A percentile compares a stretch with the other conserved stretches of the same genome.
Evolutionary conservation across 768 basidiomycete genomes (phyloP).

Genomic region (Leccinellum luteum): DNA sequence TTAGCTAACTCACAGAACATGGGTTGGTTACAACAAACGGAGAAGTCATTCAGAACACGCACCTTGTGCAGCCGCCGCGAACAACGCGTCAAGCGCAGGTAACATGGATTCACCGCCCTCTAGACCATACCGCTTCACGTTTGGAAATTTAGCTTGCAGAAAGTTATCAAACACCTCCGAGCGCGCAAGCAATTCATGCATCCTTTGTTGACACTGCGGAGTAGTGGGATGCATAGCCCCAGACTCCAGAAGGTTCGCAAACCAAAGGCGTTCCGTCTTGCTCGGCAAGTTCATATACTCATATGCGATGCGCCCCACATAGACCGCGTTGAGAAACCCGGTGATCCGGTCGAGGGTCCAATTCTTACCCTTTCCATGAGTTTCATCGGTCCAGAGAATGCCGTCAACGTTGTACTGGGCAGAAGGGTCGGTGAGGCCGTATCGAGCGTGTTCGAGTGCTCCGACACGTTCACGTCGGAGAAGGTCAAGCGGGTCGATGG

Average conservation of each 20-base stretch:
- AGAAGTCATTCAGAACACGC: slow-evolving; percentile 1
- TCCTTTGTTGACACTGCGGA: slow-evolving; percentile 48
- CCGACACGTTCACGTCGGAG: slow-evolving; percentile 79
- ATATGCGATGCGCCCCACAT: slow-evolving; percentile 84
- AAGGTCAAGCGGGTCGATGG: slow-evolving; percentile 85
- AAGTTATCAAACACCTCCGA: slow-evolving; percentile 87
- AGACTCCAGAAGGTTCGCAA: slow-evolving; percentile 79
- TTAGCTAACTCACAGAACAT: slow-evolving; percentile 43
- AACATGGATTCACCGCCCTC: slow-evolving; percentile 96
- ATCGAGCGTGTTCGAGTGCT: slow-evolving; percentile 73
- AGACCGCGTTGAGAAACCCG: slow-evolving; percentile 64
- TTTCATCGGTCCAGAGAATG: slow-evolving; percentile 65
- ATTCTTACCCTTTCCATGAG: slow-evolving; percentile 32
- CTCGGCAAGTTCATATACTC: slow-evolving; percentile 91
- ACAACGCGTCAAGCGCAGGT: slow-evolving; percentile 78
- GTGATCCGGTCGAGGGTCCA: slow-evolving; percentile 75
- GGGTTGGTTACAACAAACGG: not conserved
- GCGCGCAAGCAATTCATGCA: slow-evolving; percentile 64
- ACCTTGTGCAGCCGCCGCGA: slow-evolving; percentile 64
- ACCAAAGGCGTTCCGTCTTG: slow-evolving; percentile 87
- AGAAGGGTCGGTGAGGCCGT: slow-evolving; percentile 59
- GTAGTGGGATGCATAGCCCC: slow-evolving; percentile 23
- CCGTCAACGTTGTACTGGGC: slow-evolving; percentile 71
- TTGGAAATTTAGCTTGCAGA: slow-evolving; percentile 85
- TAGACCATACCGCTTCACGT: slow-evolving; percentile 81